Evolutionary conservation across 2,329 filamentous ascomycete genomes (phyloP).

Genomic region (Talaromyces sp.): DNA sequence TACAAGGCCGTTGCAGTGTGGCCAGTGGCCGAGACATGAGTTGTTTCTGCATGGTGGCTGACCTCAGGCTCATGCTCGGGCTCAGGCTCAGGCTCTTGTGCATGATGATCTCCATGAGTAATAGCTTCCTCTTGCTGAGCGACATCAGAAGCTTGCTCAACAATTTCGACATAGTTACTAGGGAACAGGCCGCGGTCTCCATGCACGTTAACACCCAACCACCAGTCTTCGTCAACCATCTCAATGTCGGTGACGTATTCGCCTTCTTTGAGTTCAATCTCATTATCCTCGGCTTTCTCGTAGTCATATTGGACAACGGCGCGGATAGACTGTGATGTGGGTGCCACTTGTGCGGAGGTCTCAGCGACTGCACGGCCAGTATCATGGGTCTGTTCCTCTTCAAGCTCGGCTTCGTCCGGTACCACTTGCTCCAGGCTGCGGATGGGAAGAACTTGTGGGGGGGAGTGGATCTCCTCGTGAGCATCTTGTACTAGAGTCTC

Average conservation of each 20-base stretch:
- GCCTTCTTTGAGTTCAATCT: conserved; percentile 85
- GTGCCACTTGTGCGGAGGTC: conserved; percentile 50
- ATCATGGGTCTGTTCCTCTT: conserved; percentile 59
- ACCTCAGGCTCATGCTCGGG: conserved; percentile 26
- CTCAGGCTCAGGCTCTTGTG: conserved; percentile 26
- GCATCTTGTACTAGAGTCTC: conserved; percentile 40
- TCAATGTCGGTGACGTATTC: conserved; percentile 88
- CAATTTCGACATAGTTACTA: conserved; percentile 90
- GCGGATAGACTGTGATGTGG: conserved; percentile 59
- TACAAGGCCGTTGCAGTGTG: conserved; percentile 81
- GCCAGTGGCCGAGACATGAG: conserved; percentile 38
- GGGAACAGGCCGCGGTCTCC: conserved; percentile 92
- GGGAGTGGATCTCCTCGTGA: conserved; percentile 40
- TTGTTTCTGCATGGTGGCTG: conserved; percentile 15
- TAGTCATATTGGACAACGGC: conserved; percentile 92
- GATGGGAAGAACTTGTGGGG: conserved; percentile 54
- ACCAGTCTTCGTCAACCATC: conserved; percentile 98
- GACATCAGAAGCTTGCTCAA: conserved; percentile 53
- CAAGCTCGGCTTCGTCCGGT: conserved; percentile 61
- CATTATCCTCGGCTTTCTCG: conserved; percentile 95
- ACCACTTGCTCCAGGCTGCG: conserved; percentile 60
- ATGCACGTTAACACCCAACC: conserved; percentile 84
- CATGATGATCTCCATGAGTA: neutral
- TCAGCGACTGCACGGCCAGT: conserved; percentile 58
- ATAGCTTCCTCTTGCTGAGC: conserved; percentile 24